phyloP scores from a whole-genome alignment of 768 basidiomycete genomes.

The Auricularia cornea region DNA sequence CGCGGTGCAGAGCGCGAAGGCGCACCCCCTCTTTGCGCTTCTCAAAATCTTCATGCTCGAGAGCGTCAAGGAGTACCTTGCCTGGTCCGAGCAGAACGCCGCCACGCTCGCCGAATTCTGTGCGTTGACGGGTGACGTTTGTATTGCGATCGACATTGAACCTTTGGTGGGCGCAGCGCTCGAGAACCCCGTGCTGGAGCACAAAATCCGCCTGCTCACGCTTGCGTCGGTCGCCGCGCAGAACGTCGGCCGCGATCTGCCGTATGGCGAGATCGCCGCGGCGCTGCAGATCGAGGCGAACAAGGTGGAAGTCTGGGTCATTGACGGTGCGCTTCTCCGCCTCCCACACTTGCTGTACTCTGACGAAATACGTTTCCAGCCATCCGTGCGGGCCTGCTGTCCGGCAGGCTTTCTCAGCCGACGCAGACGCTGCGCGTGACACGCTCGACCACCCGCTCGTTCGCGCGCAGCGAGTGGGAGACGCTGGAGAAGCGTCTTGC shows the following conservation, averaged over 20 bases:
- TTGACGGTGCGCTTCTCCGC: constrained; percentile 53
- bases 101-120: constrained; percentile 48
- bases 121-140: constrained; percentile 24
- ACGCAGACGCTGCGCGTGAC: constrained; percentile 64
- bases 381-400: constrained; percentile 70
- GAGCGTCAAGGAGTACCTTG: constrained; percentile 50
- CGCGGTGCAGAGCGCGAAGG: constrained; percentile 53
- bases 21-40: constrained; percentile 66
- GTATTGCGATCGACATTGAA: background rate
- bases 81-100: constrained; percentile 49
- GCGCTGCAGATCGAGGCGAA: constrained; percentile 53
- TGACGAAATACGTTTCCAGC: constrained; percentile 33
- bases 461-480: constrained; percentile 75
- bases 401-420: constrained; percentile 78
- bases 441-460: constrained; percentile 65
- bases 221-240: constrained; percentile 72
- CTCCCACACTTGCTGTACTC: background rate
- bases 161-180: constrained; percentile 35
- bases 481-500: constrained; percentile 61
- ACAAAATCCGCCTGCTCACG: constrained; percentile 71
- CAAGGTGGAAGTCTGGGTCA: constrained; percentile 80
- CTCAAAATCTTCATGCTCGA: constrained; percentile 64
- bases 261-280: constrained; percentile 62
- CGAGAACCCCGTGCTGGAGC: constrained; percentile 51
- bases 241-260: constrained; percentile 63